Conservation (phyloP, 2,329 filamentous ascomycete genomes). For the Scortechinia acanthostroma region DNA sequence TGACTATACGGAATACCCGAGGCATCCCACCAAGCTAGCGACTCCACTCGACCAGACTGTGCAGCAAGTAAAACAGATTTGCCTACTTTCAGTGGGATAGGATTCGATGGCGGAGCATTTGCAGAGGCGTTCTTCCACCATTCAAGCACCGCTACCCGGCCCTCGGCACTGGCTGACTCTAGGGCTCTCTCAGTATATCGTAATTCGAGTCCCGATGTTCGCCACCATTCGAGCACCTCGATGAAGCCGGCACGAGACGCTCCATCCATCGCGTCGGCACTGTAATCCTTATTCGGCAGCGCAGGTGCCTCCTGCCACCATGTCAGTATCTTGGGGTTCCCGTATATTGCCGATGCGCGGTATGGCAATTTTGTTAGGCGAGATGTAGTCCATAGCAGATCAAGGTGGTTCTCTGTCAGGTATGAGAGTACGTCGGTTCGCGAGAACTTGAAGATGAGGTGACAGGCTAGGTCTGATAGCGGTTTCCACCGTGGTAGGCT, state of each 20-base stretch:
- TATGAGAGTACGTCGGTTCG: constrained; percentile 1
- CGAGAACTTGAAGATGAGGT: constrained; percentile 2
- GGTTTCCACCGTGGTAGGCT: neutral
- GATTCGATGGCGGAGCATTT: constrained; percentile 9
- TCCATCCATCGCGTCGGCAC: neutral
- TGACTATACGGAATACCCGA: constrained; percentile 54
- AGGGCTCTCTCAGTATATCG: constrained; percentile 57
- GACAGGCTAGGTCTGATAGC: neutral
- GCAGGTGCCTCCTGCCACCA: neutral
- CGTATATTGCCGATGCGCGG: neutral
- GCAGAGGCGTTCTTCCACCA: constrained; percentile 51
- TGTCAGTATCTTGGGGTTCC: neutral
- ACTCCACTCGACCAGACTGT: constrained; percentile 40
- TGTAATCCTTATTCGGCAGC: constrained; percentile 1
- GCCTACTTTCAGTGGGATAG: constrained; percentile 40
- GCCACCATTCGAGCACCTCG: constrained; percentile 60
- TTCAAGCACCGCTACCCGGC: constrained; percentile 49
- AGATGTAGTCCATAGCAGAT: neutral
- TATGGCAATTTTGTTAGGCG: neutral
- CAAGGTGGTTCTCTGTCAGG: constrained; percentile 1
- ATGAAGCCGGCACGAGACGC: constrained; percentile 30
- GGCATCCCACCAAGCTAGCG: constrained; percentile 53
- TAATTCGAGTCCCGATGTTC: constrained; percentile 46
- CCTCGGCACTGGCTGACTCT: constrained; percentile 56
- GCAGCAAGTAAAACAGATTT: constrained; percentile 36